phyloP scores from a whole-genome alignment of 306 rosid genomes.

The Potentilla sterilis region DNA sequence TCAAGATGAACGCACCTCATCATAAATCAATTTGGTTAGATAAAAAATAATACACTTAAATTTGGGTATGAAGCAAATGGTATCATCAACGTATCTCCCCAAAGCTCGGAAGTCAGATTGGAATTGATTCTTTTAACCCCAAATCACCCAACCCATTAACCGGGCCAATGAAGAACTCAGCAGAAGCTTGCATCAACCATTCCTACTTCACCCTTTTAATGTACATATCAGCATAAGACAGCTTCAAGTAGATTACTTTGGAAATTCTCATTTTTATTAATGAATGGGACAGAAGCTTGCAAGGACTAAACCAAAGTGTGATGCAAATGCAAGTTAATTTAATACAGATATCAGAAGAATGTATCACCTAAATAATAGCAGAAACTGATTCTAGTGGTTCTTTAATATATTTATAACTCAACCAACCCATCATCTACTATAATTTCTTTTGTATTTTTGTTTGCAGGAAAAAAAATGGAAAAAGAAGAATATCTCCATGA shows the following conservation, averaged over 20 bases:
- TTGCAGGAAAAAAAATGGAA: background rate
- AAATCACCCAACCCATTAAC: background rate
- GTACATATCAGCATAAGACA: background rate
- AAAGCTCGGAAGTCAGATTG: background rate
- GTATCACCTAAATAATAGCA: background rate
- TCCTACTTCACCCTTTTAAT: background rate
- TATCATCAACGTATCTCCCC: background rate
- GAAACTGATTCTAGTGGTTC: background rate
- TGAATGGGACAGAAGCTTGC: background rate
- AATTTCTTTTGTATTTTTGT: background rate
- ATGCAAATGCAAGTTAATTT: background rate
- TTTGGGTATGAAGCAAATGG: background rate
- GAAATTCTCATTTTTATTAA: background rate
- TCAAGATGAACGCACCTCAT: no score
- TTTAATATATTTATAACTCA: background rate
- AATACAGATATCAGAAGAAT: background rate
- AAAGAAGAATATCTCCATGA: background rate
- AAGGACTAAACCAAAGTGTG: background rate
- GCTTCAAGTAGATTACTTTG: background rate
- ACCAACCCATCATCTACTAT: background rate
- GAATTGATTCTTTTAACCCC: background rate
- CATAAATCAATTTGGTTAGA: no score
- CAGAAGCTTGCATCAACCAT: background rate
- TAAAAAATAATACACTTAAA: background rate
- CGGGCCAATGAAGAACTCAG: background rate